phyloP scores from a whole-genome alignment of 1,284 basidiomycete genomes.

The Austroboletus rostrupii region DNA sequence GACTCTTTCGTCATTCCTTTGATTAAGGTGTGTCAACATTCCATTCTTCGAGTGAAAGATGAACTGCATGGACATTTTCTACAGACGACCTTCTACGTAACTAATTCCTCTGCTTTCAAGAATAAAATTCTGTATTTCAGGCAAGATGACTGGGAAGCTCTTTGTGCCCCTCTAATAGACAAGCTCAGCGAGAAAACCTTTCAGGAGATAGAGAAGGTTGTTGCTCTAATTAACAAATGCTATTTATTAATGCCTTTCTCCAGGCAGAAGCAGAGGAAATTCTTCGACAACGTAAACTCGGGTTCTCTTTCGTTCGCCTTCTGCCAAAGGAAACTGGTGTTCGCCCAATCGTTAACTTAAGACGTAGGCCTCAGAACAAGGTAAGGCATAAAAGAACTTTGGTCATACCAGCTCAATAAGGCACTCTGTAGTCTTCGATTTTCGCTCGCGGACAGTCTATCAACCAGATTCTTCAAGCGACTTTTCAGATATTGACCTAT shows the following conservation, averaged over 20 bases:
- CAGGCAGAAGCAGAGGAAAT: conserved; percentile 65
- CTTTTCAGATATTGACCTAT: conserved; percentile 82
- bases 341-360: conserved; percentile 91
- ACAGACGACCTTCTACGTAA: conserved; percentile 91
- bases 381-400: conserved; percentile 2
- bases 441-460: conserved; percentile 53
- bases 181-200: conserved; percentile 68
- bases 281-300: conserved; percentile 65
- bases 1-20: conserved; percentile 81
- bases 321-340: conserved; percentile 94
- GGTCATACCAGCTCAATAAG: background rate
- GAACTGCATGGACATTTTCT: background rate
- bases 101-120: conserved; percentile 86
- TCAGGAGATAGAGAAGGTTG: conserved; percentile 55
- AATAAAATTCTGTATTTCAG: conserved; percentile 90
- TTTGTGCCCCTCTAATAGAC: conserved; percentile 79
- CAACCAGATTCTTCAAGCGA: conserved; percentile 80
- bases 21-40: conserved; percentile 54
- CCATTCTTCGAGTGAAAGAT: background rate
- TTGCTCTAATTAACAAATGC: background rate
- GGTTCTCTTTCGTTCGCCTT: conserved; percentile 84
- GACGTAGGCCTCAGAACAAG: conserved; percentile 48
- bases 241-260: conserved; percentile 7
- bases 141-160: conserved; percentile 88
- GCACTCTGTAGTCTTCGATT: conserved; percentile 24